phyloP scores from a whole-genome alignment of 495 filamentous ascomycete genomes.

The Poronia punctata region DNA sequence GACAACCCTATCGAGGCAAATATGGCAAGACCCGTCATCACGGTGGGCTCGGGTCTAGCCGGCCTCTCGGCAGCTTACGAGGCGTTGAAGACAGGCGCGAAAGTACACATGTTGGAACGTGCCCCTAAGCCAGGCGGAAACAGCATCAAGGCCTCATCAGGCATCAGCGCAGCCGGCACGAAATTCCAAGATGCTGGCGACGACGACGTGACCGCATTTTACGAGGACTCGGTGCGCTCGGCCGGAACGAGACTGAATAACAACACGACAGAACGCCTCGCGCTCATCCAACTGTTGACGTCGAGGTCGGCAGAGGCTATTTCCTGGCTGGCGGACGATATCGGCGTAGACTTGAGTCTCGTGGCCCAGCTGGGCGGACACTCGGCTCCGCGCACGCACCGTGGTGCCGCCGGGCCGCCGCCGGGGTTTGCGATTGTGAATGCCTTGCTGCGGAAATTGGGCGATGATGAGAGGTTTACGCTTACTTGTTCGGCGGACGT shows the following conservation, averaged over 20 bases:
- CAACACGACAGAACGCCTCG: slow-evolving; percentile 35
- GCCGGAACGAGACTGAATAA: slow-evolving; percentile 32
- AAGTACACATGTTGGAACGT: slow-evolving; percentile 48
- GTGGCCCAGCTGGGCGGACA: slow-evolving; percentile 52
- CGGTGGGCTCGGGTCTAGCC: slow-evolving; percentile 47
- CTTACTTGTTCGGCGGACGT: slow-evolving; percentile 40
- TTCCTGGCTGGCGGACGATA: slow-evolving; percentile 42
- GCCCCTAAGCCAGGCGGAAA: slow-evolving; percentile 53
- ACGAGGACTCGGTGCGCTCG: slow-evolving; percentile 46
- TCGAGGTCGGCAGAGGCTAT: slow-evolving; percentile 35
- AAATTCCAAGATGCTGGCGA: slow-evolving; percentile 38
- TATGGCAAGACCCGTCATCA: slow-evolving; percentile 30
- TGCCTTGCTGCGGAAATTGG: slow-evolving; percentile 38
- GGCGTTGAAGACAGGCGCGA: slow-evolving; percentile 36
- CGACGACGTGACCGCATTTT: slow-evolving; percentile 27
- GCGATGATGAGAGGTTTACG: slow-evolving; percentile 35
- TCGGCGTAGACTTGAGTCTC: slow-evolving; percentile 47
- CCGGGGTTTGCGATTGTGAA: slow-evolving; percentile 49
- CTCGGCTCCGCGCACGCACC: slow-evolving; percentile 45
- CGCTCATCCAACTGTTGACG: slow-evolving; percentile 38
- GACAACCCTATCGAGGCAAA: neutral
- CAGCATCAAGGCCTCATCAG: slow-evolving; percentile 55
- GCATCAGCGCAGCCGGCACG: slow-evolving; percentile 54
- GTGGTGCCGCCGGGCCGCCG: slow-evolving; percentile 41
- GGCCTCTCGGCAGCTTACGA: slow-evolving; percentile 43